Evolutionary conservation across 2,329 filamentous ascomycete species (phyloP).

Genomic region (Beauveria varroae): DNA sequence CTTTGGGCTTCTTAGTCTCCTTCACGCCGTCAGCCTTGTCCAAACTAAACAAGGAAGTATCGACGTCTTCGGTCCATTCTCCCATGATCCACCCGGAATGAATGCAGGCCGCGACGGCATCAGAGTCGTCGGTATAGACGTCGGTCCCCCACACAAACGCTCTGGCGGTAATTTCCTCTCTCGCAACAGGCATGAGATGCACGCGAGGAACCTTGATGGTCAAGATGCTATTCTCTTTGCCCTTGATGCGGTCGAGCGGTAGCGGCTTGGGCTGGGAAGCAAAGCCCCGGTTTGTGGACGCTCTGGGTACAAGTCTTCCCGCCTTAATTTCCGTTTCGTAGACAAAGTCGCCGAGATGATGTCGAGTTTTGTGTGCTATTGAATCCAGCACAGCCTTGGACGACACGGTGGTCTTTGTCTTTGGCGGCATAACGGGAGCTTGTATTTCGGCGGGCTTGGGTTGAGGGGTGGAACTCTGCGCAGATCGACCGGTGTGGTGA

Average conservation of each 20-base stretch:
- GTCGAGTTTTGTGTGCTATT: conserved; percentile 61
- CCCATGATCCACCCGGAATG: conserved; percentile 89
- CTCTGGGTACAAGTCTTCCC: conserved; percentile 36
- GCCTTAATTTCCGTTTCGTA: conserved; percentile 64
- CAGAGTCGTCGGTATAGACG: conserved; percentile 92
- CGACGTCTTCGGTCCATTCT: conserved; percentile 75
- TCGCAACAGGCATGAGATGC: conserved; percentile 60
- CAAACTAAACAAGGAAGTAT: conserved; percentile 58
- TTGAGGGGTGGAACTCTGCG: conserved; percentile 18
- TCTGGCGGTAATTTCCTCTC: conserved; percentile 77
- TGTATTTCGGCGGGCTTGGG: conserved; percentile 16
- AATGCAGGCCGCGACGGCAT: conserved; percentile 85
- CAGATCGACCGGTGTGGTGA: conserved; percentile 19
- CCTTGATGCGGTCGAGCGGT: conserved; percentile 63
- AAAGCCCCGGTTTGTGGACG: conserved; percentile 34
- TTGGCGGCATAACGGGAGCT: conserved; percentile 38
- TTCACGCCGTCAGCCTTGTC: conserved; percentile 28
- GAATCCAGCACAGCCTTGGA: conserved; percentile 66
- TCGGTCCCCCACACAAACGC: conserved; percentile 88
- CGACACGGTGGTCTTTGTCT: conserved; percentile 58
- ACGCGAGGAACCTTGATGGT: conserved; percentile 80
- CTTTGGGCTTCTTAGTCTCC: conserved; percentile 24
- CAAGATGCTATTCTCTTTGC: conserved; percentile 81
- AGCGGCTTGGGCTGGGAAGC: conserved; percentile 60
- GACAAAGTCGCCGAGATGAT: conserved; percentile 76